Evolutionary conservation across 257 asterid species (phyloP), one percentile per base, ranked within the genome.

Genomic region (Coffea eugenioides): DNA sequence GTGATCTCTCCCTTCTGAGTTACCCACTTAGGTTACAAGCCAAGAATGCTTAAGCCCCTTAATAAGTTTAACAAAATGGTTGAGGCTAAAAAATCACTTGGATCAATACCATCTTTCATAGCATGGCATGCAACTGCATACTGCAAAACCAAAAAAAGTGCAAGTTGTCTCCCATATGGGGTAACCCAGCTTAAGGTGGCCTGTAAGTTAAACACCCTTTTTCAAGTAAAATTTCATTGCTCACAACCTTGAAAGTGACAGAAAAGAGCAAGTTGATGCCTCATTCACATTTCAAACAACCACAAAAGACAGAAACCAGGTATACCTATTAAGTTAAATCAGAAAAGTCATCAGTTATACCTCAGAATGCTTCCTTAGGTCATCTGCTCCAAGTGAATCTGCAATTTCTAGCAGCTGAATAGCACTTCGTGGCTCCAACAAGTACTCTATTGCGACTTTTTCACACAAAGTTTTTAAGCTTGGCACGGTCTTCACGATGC

Each of bases 351-450:
- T 61, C 68, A 77, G 75, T 20, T 39, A 74, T 82, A 92, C 99
- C 97, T 87, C 92, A 45, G 98, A 92, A 75, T 91, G 91, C 71
- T 87, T 89, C 90, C 87, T 91, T 81, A 96, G 92, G 81, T 89
- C 90, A 83, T 90, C 90, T 67, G 97, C 98, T 80, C 85, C 98
- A 52, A 96, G 85, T 68, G 98, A 77, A 89, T 96, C 98, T 15
- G 98, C 95, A 81, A 96, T 91, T 88, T 96, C 98, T 74, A 96
- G 90, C 81, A 96, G 81, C 85, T 90, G 98, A 57, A 96, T 76
- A 74, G 88, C 94, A 85, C 83, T 90, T 74, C 97, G 91, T 70
- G 99, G 98, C 89, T 96, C 99, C 86, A 94, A 94, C 87, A 96
- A 81, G 87, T 92, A 88, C 85, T 90, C 91, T 9, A 94, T 92